Evolutionary conservation across 306 rosid genomes (phyloP).

Genomic region (Corylus americana): DNA sequence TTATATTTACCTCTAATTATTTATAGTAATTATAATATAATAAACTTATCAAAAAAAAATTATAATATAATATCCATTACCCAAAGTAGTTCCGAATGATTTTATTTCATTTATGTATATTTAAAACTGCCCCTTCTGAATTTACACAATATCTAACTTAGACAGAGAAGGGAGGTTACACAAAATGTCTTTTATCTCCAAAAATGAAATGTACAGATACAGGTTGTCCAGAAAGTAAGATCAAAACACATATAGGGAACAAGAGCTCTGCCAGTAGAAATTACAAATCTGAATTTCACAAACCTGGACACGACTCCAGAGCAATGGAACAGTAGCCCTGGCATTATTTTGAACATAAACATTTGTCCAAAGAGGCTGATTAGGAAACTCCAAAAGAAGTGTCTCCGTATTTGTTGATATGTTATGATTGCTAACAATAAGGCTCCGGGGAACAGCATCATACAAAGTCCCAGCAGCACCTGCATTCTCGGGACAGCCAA

Average conservation of each 20-base stretch:
- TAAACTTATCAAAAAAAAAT: too few species aligned
- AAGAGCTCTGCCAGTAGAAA: conserved; percentile 6
- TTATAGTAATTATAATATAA: too few species aligned
- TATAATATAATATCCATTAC: too few species aligned
- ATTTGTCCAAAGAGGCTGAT: conserved; percentile 96
- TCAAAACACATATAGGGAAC: conserved; percentile 2
- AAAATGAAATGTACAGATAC: neutral
- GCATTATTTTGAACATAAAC: conserved; percentile 89
- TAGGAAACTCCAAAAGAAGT: conserved; percentile 93
- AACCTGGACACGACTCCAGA: conserved; percentile 99
- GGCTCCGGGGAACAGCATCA: conserved; percentile 96
- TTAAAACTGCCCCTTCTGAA: too few species aligned
- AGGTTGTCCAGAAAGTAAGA: neutral
- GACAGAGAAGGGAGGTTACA: neutral
- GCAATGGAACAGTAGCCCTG: conserved; percentile 94
- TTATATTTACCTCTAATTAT: too few species aligned
- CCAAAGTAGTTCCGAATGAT: too few species aligned
- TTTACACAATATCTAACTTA: neutral
- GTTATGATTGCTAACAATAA: conserved; percentile 73
- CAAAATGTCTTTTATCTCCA: neutral
- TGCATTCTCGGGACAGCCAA: conserved; percentile 80
- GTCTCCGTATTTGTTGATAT: conserved; percentile 88
- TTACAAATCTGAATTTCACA: conserved; percentile 33
- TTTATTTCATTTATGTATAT: too few species aligned
- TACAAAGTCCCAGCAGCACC: conserved; percentile 97